phyloP scores from a whole-genome alignment of 2,329 filamentous ascomycete species.

The Talaromyces funiculosus region DNA sequence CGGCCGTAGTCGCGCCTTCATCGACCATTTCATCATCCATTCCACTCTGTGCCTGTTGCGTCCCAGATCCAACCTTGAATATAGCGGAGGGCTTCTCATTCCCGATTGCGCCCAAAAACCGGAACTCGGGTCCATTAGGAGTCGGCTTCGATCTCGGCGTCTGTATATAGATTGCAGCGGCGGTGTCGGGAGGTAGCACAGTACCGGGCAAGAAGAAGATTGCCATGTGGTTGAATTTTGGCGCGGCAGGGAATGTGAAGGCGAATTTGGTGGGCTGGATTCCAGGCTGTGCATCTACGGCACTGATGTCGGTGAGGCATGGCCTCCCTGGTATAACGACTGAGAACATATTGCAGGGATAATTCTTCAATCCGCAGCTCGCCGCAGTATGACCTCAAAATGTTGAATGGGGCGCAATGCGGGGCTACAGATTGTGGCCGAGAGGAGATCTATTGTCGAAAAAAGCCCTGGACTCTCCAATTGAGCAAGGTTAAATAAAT shows the following conservation, averaged over 20 bases:
- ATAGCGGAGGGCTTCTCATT: slow-evolving; percentile 88
- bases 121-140: slow-evolving; percentile 55
- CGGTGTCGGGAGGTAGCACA: slow-evolving; percentile 65
- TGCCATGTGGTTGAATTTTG: slow-evolving; percentile 66
- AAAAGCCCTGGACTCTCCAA: background rate
- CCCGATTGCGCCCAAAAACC: slow-evolving; percentile 81
- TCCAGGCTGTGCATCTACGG: slow-evolving; percentile 47
- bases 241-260: slow-evolving; percentile 59
- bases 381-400: background rate
- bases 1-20: slow-evolving; percentile 34
- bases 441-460: background rate
- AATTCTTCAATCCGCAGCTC: background rate
- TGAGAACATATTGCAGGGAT: slow-evolving; percentile 48
- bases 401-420: background rate
- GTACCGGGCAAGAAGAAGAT: slow-evolving; percentile 82
- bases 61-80: slow-evolving; percentile 61
- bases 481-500: background rate
- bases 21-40: slow-evolving; percentile 43
- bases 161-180: slow-evolving; percentile 85
- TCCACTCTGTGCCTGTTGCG: slow-evolving; percentile 22
- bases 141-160: slow-evolving; percentile 45
- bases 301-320: slow-evolving; percentile 51
- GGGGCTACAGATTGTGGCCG: background rate
- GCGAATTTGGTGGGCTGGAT: slow-evolving; percentile 58
- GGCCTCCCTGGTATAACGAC: slow-evolving; percentile 57